Conservation (phyloP, 768 basidiomycete species). For the Tubosaeta sp. region DNA sequence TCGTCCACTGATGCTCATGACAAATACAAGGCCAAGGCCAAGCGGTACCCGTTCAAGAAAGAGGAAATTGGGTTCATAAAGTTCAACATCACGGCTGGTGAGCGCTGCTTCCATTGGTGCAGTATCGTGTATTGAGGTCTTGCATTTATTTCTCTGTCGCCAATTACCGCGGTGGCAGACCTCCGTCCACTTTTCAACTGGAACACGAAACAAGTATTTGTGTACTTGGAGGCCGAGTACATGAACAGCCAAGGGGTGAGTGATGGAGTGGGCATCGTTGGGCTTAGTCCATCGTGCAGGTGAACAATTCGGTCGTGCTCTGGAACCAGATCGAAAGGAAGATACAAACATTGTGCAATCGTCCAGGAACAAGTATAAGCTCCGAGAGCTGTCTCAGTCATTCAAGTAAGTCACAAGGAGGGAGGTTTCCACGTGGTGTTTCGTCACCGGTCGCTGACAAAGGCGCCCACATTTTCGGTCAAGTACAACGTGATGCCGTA, state of each 20-base stretch:
- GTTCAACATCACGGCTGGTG: conserved; percentile 80
- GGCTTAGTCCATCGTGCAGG: conserved; percentile 35
- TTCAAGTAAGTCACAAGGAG: conserved; percentile 63
- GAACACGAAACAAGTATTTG: conserved; percentile 95
- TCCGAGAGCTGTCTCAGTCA: conserved; percentile 66
- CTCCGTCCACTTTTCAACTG: conserved; percentile 82
- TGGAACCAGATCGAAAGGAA: conserved; percentile 88
- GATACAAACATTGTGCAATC: conserved; percentile 54
- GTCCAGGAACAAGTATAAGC: conserved; percentile 76
- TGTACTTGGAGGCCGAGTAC: conserved; percentile 86
- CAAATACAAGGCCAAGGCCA: conserved; percentile 47
- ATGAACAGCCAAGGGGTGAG: conserved; percentile 67
- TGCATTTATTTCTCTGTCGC: conserved; percentile 22
- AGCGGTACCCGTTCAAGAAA: conserved; percentile 54
- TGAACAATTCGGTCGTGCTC: conserved; percentile 74
- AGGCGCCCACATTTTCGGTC: conserved; percentile 60
- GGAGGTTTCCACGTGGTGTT: conserved; percentile 20
- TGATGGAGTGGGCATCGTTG: conserved; percentile 20
- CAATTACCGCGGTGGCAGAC: conserved; percentile 44
- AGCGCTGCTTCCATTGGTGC: conserved; percentile 34
- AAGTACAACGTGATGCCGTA: conserved; percentile 92
- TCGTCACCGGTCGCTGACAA: too few species aligned
- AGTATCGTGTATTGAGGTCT: conserved; percentile 23
- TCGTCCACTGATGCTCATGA: conserved; percentile 28
- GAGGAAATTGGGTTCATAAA: conserved; percentile 78